Conservation (phyloP, 176 grass and related monocot genomes). For the Triticum turgidum region DNA sequence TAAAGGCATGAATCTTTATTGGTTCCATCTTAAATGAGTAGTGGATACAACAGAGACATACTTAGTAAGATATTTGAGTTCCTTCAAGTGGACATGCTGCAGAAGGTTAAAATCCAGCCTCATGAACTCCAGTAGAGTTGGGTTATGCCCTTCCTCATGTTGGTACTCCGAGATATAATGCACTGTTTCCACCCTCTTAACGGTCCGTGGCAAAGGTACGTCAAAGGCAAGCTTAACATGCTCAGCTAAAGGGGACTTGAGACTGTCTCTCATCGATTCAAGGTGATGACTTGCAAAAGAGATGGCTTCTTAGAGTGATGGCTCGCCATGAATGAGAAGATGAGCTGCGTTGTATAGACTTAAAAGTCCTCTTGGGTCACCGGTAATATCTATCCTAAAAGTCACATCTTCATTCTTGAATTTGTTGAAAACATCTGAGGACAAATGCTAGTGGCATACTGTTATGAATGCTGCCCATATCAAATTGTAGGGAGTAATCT, state of each 20-base stretch:
- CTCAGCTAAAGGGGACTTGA: background rate
- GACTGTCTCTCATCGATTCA: background rate
- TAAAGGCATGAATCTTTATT: no score
- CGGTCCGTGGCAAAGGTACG: conserved; percentile 1
- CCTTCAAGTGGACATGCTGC: background rate
- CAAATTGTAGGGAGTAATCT: no score
- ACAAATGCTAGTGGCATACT: no score
- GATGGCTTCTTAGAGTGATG: conserved; percentile 2
- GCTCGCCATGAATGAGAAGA: background rate
- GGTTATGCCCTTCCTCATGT: background rate
- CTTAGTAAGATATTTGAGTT: background rate
- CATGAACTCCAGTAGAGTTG: conserved; percentile 13
- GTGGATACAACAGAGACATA: background rate
- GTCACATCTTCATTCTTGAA: no score
- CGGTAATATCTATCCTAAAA: no score
- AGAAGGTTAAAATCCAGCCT: conserved; percentile 34
- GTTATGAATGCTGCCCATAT: no score
- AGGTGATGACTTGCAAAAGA: background rate
- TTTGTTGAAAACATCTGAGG: no score
- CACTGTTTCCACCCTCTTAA: background rate
- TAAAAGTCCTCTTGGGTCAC: conserved; percentile 1
- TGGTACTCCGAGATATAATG: conserved; percentile 2
- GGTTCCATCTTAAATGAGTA: no score
- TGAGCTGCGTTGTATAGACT: conserved; percentile 29
- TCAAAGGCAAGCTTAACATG: conserved; percentile 21